phyloP scores from a whole-genome alignment of 495 filamentous ascomycete genomes.

The Tetracladium marchalianum region DNA sequence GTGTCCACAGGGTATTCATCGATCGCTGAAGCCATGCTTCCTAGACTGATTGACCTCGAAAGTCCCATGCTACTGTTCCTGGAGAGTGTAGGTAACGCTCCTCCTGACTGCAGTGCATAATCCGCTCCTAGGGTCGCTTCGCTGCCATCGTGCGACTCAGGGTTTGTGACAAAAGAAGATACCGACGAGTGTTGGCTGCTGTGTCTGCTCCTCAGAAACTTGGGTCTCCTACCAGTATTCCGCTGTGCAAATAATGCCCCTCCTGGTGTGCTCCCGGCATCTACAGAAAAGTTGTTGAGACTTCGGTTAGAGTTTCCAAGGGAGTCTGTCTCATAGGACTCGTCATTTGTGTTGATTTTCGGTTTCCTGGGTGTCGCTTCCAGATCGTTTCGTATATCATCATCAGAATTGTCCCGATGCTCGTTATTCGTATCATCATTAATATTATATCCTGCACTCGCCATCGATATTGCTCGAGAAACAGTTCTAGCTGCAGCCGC shows the following conservation, averaged over 20 bases:
- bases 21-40: slow-evolving; percentile 89
- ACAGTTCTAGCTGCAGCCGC: slow-evolving; percentile 50
- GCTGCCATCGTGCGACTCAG: slow-evolving; percentile 43
- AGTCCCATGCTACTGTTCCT: slow-evolving; percentile 45
- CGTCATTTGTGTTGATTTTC: slow-evolving; percentile 26
- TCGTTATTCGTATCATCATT: neutral
- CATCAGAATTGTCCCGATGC: slow-evolving; percentile 12
- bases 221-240: slow-evolving; percentile 44
- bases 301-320: slow-evolving; percentile 29
- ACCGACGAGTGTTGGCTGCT: slow-evolving; percentile 69
- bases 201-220: slow-evolving; percentile 62
- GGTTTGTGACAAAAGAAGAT: slow-evolving; percentile 61
- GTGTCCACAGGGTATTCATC: slow-evolving; percentile 47
- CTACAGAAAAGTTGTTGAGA: slow-evolving; percentile 7
- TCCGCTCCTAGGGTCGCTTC: slow-evolving; percentile 72
- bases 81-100: slow-evolving; percentile 52
- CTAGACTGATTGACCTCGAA: slow-evolving; percentile 76
- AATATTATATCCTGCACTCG: slow-evolving; percentile 23
- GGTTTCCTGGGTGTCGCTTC: slow-evolving; percentile 30
- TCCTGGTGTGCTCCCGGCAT: slow-evolving; percentile 23
- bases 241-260: slow-evolving; percentile 20
- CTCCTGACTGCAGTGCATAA: slow-evolving; percentile 77
- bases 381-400: slow-evolving; percentile 4
- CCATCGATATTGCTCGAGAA: slow-evolving; percentile 39
- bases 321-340: slow-evolving; percentile 27